Evolutionary conservation across 495 filamentous ascomycete species (phyloP).

Genomic region (Talaromyces nanjingensis): DNA sequence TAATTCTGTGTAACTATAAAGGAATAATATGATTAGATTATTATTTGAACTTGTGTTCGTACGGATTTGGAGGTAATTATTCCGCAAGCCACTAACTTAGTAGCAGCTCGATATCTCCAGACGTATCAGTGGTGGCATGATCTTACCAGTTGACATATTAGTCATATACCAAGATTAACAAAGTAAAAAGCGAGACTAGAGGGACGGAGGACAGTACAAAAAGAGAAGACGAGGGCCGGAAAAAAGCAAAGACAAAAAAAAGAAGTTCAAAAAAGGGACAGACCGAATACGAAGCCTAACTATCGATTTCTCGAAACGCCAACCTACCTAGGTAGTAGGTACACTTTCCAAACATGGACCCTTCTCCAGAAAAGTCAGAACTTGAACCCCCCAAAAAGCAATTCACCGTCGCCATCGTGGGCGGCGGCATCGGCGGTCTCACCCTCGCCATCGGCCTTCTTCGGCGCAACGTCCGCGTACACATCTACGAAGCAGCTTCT

Average conservation of each 20-base stretch:
- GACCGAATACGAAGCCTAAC: not conserved
- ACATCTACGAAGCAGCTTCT: slow-evolving; percentile 49
- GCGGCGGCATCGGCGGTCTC: slow-evolving; percentile 55
- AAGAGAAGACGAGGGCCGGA: not conserved
- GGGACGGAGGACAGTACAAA: not conserved
- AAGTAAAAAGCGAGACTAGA: not conserved
- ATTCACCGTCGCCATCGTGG: slow-evolving; percentile 49
- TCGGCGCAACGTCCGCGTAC: slow-evolving; percentile 38
- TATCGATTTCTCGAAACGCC: not conserved
- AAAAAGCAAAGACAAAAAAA: not conserved
- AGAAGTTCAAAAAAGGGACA: not conserved
- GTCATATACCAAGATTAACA: not conserved
- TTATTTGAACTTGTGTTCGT: not conserved
- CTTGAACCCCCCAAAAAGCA: slow-evolving; percentile 11
- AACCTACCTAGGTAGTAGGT: not conserved
- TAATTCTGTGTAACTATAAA: not conserved
- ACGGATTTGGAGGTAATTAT: not conserved
- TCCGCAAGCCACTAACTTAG: not conserved
- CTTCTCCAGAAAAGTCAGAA: not conserved
- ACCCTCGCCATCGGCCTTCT: slow-evolving; percentile 48
- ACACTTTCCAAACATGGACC: not conserved
- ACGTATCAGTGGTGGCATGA: not conserved
- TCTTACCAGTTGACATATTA: not conserved
- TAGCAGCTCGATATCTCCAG: not conserved
- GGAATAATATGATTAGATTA: not conserved